Evolutionary conservation across 1,284 basidiomycete genomes (phyloP).

Genomic region (Ceratobasidium sp.): DNA sequence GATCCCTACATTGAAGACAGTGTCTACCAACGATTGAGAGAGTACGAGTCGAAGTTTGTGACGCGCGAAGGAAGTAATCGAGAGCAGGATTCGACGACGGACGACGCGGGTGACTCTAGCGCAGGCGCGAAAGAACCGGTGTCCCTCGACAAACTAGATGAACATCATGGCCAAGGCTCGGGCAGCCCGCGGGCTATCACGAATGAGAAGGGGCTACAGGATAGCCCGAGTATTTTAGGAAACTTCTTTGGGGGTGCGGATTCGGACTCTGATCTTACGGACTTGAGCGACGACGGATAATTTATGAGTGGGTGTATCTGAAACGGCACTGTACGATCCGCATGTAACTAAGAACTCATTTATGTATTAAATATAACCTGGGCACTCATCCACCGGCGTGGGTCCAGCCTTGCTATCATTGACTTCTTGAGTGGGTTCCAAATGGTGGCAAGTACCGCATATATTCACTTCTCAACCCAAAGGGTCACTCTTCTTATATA

Average conservation of each 20-base stretch:
- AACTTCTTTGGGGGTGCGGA: slow-evolving; percentile 17
- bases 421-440: no score
- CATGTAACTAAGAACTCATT: not conserved
- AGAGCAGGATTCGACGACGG: not conserved
- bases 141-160: not conserved
- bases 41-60: slow-evolving; percentile 18
- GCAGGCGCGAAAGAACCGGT: not conserved
- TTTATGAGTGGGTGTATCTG: slow-evolving; percentile 3
- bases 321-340: not conserved
- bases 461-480: no score
- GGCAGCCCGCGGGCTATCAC: not conserved
- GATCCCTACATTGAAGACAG: slow-evolving; percentile 66
- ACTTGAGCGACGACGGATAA: slow-evolving; percentile 18
- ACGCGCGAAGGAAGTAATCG: not conserved
- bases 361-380: no score
- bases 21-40: slow-evolving; percentile 13
- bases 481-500: no score
- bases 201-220: not conserved
- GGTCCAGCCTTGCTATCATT: no score
- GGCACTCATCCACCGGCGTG: no score
- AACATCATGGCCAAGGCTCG: not conserved
- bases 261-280: slow-evolving; percentile 39
- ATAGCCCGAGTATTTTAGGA: not conserved
- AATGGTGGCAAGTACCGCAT: no score
- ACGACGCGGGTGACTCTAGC: no score